Conservation (phyloP, 2,329 filamentous ascomycete genomes). For the Aspergillus sp. region DNA sequence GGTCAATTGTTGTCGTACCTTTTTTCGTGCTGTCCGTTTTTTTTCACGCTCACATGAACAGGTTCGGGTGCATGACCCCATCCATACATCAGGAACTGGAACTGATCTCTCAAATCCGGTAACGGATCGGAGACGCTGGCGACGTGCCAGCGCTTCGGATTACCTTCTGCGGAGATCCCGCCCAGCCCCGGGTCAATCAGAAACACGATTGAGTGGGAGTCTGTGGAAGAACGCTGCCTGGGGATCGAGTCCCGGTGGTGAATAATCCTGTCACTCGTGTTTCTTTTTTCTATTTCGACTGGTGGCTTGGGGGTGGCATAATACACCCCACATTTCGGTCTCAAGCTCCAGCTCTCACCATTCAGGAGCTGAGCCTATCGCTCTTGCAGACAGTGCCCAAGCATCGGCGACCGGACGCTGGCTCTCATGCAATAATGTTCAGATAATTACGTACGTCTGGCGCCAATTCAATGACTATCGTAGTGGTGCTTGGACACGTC, state of each 20-base stretch:
- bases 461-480: not conserved
- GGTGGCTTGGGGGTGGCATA: not conserved
- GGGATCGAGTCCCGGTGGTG: not conserved
- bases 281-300: not conserved
- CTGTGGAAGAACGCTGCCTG: no score
- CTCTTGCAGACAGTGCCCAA: no score
- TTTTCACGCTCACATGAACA: slow-evolving; percentile 36
- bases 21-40: slow-evolving; percentile 12
- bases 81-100: slow-evolving; percentile 17
- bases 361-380: no score
- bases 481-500: not conserved
- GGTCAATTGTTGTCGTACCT: not conserved
- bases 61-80: slow-evolving; percentile 12
- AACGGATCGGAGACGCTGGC: slow-evolving; percentile 11
- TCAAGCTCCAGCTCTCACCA: no score
- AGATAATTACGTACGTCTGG: not conserved
- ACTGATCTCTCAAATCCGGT: slow-evolving; percentile 8
- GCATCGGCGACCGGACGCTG: no score
- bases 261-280: not conserved
- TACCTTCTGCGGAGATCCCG: slow-evolving; percentile 33
- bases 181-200: slow-evolving; percentile 1
- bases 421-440: no score
- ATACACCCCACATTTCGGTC: not conserved
- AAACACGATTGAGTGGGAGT: not conserved
- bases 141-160: slow-evolving; percentile 25